These are phyloP conservation scores for Penicillium angulare DNA, from an alignment of 495 filamentous ascomycete species.

Conservation along the genomic window DNA sequence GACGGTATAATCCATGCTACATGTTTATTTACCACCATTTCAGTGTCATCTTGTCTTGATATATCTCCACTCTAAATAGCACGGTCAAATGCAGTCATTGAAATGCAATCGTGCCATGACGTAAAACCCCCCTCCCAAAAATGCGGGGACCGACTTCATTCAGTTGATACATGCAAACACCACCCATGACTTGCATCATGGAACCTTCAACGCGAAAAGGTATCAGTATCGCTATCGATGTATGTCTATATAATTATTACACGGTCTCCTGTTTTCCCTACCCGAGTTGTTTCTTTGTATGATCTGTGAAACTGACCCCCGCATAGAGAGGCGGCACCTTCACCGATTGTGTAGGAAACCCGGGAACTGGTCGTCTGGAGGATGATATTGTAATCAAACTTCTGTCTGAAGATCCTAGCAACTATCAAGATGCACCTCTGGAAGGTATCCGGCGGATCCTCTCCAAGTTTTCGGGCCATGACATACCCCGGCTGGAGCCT, in stretches of 20 bases:
- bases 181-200: neutral
- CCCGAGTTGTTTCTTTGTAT: neutral
- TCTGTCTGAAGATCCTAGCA: conserved; percentile 75
- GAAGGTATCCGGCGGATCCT: conserved; percentile 83
- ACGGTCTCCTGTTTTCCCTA: neutral
- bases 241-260: conserved; percentile 11
- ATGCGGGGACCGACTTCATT: neutral
- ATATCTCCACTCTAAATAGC: too few species aligned
- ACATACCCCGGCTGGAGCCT: conserved; percentile 73
- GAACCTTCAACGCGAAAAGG: conserved; percentile 6
- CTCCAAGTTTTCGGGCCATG: conserved; percentile 64
- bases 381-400: conserved; percentile 70
- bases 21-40: too few species aligned
- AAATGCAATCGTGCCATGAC: neutral
- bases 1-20: too few species aligned
- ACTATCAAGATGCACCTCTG: conserved; percentile 78
- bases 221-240: conserved; percentile 29
- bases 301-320: too few species aligned
- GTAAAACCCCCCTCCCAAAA: neutral
- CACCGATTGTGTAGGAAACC: conserved; percentile 28
- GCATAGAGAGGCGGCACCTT: conserved; percentile 30
- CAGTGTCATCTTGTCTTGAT: too few species aligned
- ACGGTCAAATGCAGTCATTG: neutral
- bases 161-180: too few species aligned
- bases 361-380: conserved; percentile 21